Percentiles rank a stretch among this genome's conserved stretches.
phyloP scores from a whole-genome alignment of 371 early-diverging fungal species.

The Syncephalastrum sp. region DNA sequence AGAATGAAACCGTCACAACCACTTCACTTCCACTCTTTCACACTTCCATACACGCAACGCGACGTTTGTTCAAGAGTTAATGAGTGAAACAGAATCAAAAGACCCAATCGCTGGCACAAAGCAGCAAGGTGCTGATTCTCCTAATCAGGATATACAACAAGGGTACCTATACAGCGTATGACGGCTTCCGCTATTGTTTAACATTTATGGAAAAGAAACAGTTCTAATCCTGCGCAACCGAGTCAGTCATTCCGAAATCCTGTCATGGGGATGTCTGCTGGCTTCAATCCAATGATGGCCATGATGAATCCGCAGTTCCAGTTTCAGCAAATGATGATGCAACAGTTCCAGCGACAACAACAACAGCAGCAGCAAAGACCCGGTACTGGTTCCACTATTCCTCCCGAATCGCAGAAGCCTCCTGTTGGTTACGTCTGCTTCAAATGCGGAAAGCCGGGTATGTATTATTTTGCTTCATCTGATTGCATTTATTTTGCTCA shows the following conservation, averaged over 20 bases:
- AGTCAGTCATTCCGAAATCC: conserved; percentile 18
- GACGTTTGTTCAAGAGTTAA: no score
- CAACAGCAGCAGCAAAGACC: conserved; percentile 34
- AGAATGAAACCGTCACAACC: no score
- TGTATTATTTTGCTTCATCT: neutral
- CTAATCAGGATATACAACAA: no score
- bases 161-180: no score
- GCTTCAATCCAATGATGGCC: conserved; percentile 37
- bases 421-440: conserved; percentile 51
- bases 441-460: conserved; percentile 52
- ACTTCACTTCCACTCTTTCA: no score
- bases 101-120: no score
- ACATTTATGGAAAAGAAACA: no score
- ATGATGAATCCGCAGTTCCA: conserved; percentile 45
- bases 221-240: conserved; percentile 9
- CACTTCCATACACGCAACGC: no score
- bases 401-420: conserved; percentile 47
- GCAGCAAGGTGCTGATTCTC: no score
- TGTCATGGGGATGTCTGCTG: conserved; percentile 5
- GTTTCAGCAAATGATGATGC: conserved; percentile 38
- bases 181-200: no score
- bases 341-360: conserved; percentile 39
- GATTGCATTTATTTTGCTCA: neutral
- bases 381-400: conserved; percentile 31
- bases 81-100: no score